phyloP scores from a whole-genome alignment of 2,329 filamentous ascomycete genomes.

The Venturia aucupariae region DNA sequence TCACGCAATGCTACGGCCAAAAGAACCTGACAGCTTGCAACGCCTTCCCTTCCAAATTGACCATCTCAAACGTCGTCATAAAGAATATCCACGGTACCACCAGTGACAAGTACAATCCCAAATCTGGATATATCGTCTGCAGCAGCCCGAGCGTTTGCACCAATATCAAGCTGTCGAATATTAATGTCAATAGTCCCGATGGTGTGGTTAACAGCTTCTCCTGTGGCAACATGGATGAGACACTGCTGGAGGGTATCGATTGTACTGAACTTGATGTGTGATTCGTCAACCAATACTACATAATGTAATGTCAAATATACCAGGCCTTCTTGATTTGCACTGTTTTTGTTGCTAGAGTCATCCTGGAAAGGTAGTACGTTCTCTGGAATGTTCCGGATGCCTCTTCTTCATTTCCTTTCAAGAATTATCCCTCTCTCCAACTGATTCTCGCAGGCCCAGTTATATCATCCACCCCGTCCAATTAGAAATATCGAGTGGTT shows the following conservation, averaged over 20 bases:
- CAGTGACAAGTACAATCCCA: slow-evolving; percentile 10
- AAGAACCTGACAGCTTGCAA: slow-evolving; percentile 47
- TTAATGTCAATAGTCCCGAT: not conserved
- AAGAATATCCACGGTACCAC: slow-evolving; percentile 8
- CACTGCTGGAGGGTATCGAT: not conserved
- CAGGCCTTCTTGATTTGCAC: too few species aligned
- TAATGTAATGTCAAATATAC: not conserved
- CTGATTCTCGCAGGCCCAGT: too few species aligned
- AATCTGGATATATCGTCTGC: slow-evolving; percentile 14
- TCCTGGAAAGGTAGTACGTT: too few species aligned
- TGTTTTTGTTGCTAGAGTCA: too few species aligned
- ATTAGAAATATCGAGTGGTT: too few species aligned
- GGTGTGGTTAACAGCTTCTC: not conserved
- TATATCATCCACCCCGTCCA: too few species aligned
- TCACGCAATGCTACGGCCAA: slow-evolving; percentile 52
- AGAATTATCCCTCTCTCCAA: too few species aligned
- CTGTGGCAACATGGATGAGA: not conserved
- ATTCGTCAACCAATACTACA: not conserved
- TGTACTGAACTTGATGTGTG: not conserved
- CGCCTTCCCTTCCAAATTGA: slow-evolving; percentile 40
- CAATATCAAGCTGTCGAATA: slow-evolving; percentile 1
- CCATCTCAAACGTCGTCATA: slow-evolving; percentile 25
- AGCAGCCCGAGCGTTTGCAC: slow-evolving; percentile 5
- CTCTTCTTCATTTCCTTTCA: too few species aligned
- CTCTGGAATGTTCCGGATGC: too few species aligned